These are phyloP conservation scores for Kwoniella sp. DNA, from an alignment of 768 basidiomycete genomes.

Conservation along the genomic window DNA sequence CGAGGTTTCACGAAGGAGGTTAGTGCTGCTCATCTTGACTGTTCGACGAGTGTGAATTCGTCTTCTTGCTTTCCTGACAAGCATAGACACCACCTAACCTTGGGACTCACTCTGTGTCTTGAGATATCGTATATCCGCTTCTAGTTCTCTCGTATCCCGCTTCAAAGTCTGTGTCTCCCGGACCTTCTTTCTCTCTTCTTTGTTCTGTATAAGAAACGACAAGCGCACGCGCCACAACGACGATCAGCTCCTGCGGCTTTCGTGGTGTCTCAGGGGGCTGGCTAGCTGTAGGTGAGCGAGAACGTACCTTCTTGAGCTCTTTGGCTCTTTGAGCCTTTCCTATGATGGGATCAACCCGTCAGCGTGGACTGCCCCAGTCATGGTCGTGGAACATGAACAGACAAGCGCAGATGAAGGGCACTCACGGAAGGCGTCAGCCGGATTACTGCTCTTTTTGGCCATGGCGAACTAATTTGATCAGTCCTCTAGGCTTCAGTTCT, in stretches of 20 bases:
- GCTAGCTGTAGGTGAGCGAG: background rate
- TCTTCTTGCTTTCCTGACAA: background rate
- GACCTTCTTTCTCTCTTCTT: slow-evolving; percentile 74
- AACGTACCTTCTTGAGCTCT: slow-evolving; percentile 86
- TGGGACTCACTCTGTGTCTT: slow-evolving; percentile 24
- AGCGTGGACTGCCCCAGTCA: no score
- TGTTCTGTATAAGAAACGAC: slow-evolving; percentile 74
- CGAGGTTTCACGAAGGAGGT: background rate
- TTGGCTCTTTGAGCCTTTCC: slow-evolving; percentile 92
- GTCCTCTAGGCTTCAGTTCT: no score
- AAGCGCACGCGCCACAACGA: no score
- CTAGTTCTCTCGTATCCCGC: slow-evolving; percentile 80
- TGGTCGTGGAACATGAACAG: no score
- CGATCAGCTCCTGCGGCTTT: no score
- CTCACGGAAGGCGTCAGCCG: slow-evolving; percentile 90
- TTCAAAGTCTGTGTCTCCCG: slow-evolving; percentile 90
- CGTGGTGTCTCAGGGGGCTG: background rate
- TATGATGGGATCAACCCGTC: slow-evolving; percentile 56
- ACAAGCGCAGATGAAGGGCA: slow-evolving; percentile 33
- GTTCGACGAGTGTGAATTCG: background rate
- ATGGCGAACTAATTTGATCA: no score
- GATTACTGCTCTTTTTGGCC: slow-evolving; percentile 87
- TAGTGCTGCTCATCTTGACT: background rate
- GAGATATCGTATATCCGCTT: slow-evolving; percentile 23
- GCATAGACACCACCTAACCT: no score